Evolutionary conservation across 1,284 basidiomycete species (phyloP).

Genomic region (Ceratobasidium sp.): DNA sequence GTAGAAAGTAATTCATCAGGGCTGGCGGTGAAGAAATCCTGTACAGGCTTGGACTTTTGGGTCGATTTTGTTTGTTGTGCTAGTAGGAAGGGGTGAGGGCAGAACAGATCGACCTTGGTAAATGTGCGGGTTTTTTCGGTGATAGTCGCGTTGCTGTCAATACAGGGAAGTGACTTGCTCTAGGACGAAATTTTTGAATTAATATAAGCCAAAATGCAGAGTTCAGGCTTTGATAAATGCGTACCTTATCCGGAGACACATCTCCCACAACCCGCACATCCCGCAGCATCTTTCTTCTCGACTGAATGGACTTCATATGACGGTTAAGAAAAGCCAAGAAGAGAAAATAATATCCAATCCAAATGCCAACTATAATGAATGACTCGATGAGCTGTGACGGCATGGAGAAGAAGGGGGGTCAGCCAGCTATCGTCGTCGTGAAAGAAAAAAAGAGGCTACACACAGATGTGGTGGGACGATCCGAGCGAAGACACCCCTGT

Average conservation of each 20-base stretch:
- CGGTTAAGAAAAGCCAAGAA: conserved; percentile 8
- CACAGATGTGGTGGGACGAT: conserved; percentile 16
- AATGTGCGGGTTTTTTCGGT: neutral
- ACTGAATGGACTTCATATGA: neutral
- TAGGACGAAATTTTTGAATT: neutral
- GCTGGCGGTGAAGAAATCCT: neutral
- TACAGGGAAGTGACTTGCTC: neutral
- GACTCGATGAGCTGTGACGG: conserved; percentile 12
- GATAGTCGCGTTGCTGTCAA: conserved; percentile 24
- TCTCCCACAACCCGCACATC: neutral
- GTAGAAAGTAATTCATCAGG: neutral
- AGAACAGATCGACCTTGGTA: conserved; percentile 14
- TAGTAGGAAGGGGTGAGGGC: conserved; percentile 22
- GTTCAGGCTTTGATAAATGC: neutral
- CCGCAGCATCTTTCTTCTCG: neutral
- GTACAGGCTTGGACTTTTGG: neutral
- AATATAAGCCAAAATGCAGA: neutral
- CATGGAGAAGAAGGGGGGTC: neutral
- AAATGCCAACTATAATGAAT: conserved; percentile 11
- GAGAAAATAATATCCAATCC: conserved; percentile 1
- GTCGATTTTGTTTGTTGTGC: neutral
- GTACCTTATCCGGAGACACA: neutral
- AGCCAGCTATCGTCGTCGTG: conserved; percentile 12
- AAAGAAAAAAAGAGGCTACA: neutral
- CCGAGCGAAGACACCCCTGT: conserved; percentile 10